phyloP scores from a whole-genome alignment of 2,329 filamentous ascomycete species.

The Calonectria pseudoturangicola region DNA sequence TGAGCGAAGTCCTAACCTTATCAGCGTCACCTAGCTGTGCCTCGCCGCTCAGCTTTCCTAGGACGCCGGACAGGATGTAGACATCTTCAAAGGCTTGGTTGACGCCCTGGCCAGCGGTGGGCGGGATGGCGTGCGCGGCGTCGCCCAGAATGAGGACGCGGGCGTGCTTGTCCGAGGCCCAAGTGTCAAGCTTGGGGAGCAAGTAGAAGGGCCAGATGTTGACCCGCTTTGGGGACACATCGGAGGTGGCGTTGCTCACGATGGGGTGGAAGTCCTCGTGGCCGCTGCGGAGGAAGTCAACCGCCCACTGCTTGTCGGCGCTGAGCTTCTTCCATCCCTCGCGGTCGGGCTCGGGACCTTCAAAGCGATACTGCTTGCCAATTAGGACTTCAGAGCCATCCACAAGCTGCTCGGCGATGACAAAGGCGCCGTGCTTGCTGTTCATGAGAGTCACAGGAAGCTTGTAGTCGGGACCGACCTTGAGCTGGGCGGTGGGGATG shows the following conservation, averaged over 20 bases:
- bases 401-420: constrained; percentile 68
- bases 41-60: constrained; percentile 46
- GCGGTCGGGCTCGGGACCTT: constrained; percentile 58
- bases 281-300: constrained; percentile 59
- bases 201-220: constrained; percentile 71
- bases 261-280: constrained; percentile 61
- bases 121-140: constrained; percentile 69
- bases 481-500: constrained; percentile 61
- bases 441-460: constrained; percentile 67
- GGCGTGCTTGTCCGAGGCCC: constrained; percentile 60
- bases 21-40: constrained; percentile 49
- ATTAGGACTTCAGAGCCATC: constrained; percentile 70
- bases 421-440: constrained; percentile 66
- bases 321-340: constrained; percentile 65
- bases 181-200: constrained; percentile 67
- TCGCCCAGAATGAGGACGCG: constrained; percentile 68
- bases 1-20: constrained; percentile 7
- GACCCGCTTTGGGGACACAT: constrained; percentile 58
- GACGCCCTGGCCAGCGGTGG: constrained; percentile 66
- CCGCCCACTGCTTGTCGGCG: constrained; percentile 61
- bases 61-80: constrained; percentile 64
- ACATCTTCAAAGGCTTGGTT: constrained; percentile 71
- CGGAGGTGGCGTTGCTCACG: constrained; percentile 59
- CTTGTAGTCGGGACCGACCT: constrained; percentile 58
- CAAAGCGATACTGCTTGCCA: constrained; percentile 64